These are phyloP conservation scores for Termitomyces bulborhizus DNA, from an alignment of 768 basidiomycete genomes.

Conservation along the genomic window DNA sequence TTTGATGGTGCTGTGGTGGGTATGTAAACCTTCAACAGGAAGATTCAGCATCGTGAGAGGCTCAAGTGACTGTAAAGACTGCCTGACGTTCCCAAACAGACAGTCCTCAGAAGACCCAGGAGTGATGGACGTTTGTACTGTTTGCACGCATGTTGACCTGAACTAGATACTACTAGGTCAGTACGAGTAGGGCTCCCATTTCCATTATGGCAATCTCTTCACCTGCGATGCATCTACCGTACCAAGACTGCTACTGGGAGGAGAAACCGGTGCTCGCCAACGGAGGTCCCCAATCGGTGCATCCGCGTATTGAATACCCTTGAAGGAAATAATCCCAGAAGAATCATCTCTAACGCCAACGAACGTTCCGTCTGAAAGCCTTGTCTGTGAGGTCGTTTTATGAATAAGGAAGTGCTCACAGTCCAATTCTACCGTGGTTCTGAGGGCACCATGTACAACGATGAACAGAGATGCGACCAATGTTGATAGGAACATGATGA, in stretches of 20 bases:
- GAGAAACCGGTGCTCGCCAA: constrained; percentile 33
- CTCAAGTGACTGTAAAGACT: neutral
- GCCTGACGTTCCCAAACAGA: constrained; percentile 33
- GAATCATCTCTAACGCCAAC: constrained; percentile 23
- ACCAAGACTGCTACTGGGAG: constrained; percentile 30
- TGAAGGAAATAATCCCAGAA: constrained; percentile 29
- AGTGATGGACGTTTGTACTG: constrained; percentile 21
- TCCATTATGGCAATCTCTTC: neutral
- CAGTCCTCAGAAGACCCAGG: constrained; percentile 35
- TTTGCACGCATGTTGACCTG: constrained; percentile 26
- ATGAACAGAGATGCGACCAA: neutral
- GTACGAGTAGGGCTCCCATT: neutral
- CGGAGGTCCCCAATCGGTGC: constrained; percentile 34
- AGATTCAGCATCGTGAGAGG: neutral
- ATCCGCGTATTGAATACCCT: constrained; percentile 37
- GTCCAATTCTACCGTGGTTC: neutral
- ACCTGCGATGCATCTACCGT: constrained; percentile 30
- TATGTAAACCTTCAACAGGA: constrained; percentile 24
- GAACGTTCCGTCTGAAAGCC: constrained; percentile 22
- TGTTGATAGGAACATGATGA: neutral
- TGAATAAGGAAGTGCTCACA: neutral
- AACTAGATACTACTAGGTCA: constrained; percentile 20
- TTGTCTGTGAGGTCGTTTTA: neutral
- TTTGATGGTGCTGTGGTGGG: constrained; percentile 19
- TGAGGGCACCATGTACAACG: neutral